A percentile compares a stretch with the other conserved stretches of the same genome.
Conservation (phyloP, 2,329 filamentous ascomycete species). For the Sclerotinia sclerotiorum region DNA sequence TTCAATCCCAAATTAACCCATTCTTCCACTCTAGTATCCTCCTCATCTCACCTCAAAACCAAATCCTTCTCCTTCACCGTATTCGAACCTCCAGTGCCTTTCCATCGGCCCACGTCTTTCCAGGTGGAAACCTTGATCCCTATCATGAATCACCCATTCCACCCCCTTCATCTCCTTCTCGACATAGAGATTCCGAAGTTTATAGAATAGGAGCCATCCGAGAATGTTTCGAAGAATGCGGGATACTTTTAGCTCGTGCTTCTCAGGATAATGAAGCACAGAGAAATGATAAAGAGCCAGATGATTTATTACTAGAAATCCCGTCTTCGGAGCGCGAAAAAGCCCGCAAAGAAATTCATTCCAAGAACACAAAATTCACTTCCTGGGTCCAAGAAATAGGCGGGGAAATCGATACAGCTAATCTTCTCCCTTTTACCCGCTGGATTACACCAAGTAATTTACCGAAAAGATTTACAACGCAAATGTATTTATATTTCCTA, state of each 20-base stretch:
- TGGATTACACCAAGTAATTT: constrained; percentile 82
- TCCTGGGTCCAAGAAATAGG: neutral
- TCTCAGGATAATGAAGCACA: no score
- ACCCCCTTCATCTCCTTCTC: constrained; percentile 46
- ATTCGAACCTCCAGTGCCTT: constrained; percentile 82
- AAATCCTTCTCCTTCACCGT: constrained; percentile 84
- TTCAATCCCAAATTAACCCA: constrained; percentile 7
- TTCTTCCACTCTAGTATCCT: constrained; percentile 59
- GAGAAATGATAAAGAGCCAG: no score
- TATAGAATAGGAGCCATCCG: constrained; percentile 84
- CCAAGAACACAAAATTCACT: neutral
- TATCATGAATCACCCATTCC: constrained; percentile 69
- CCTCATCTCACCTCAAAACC: constrained; percentile 80
- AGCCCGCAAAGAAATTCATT: constrained; percentile 28
- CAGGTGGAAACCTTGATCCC: constrained; percentile 78
- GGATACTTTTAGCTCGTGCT: constrained; percentile 63
- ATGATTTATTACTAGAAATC: no score
- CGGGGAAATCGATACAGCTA: constrained; percentile 45
- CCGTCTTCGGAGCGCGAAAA: no score
- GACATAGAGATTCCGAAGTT: constrained; percentile 68
- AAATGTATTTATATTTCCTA: constrained; percentile 95
- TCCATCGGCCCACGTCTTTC: constrained; percentile 91
- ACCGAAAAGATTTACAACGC: constrained; percentile 81
- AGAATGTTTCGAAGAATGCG: constrained; percentile 94
- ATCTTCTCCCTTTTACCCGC: constrained; percentile 78